A percentile compares a stretch with the other conserved stretches of the same genome.
These are phyloP conservation scores for Hawksworthiomyces lignivorus DNA, from an alignment of 2,329 filamentous ascomycete species.

Conservation along the genomic window DNA sequence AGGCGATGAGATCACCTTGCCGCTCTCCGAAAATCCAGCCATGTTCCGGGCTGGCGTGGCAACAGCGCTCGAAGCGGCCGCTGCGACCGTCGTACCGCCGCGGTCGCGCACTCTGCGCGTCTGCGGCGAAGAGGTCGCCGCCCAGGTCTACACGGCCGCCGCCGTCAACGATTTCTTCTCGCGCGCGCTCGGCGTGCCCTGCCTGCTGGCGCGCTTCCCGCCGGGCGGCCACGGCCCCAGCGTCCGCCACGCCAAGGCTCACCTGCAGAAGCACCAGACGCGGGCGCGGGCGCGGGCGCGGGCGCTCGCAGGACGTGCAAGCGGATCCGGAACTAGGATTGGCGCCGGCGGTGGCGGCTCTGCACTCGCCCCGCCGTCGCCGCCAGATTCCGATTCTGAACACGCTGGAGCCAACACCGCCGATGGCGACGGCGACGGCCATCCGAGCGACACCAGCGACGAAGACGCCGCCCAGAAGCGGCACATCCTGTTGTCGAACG, in stretches of 20 bases:
- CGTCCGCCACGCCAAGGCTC: constrained; percentile 64
- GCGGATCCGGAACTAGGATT: too few relatives aligned
- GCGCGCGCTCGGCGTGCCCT: constrained; percentile 65
- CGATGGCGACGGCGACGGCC: too few relatives aligned
- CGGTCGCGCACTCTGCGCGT: constrained; percentile 55
- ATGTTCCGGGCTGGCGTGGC: too few relatives aligned
- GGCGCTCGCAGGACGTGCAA: too few relatives aligned
- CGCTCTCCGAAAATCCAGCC: constrained; percentile 60
- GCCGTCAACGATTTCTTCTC: constrained; percentile 73
- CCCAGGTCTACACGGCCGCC: constrained; percentile 60
- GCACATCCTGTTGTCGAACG: constrained; percentile 78
- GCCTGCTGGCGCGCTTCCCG: constrained; percentile 77
- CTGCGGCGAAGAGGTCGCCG: constrained; percentile 71
- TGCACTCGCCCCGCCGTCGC: constrained; percentile 41
- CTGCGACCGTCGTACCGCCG: constrained; percentile 21
- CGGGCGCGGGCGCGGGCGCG: constrained; percentile 7
- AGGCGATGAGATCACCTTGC: constrained; percentile 39
- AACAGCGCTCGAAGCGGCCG: background rate
- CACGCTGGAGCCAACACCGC: background rate
- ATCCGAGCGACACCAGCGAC: background rate
- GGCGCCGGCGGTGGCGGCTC: constrained; percentile 24
- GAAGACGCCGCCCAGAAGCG: constrained; percentile 20
- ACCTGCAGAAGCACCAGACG: constrained; percentile 52
- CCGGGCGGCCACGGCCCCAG: constrained; percentile 51
- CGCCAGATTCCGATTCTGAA: constrained; percentile 51